Evolutionary conservation across 2,329 filamentous ascomycete species (phyloP).

Genomic region (Pseudopithomyces chartarum): DNA sequence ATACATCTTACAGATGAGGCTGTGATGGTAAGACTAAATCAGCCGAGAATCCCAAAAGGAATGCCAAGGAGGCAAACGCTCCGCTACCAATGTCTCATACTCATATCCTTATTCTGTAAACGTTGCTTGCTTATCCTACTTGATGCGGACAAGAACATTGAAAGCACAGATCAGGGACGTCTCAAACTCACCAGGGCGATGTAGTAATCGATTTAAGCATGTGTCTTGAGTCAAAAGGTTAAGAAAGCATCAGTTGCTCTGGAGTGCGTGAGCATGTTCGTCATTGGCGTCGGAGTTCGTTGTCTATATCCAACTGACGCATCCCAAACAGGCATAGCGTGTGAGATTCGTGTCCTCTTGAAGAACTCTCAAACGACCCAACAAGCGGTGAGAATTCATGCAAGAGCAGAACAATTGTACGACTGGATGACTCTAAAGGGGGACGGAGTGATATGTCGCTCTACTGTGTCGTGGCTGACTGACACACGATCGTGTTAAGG

Average conservation of each 20-base stretch:
- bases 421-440: background rate
- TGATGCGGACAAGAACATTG: background rate
- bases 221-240: background rate
- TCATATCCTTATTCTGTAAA: background rate
- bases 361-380: background rate
- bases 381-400: constrained; percentile 4
- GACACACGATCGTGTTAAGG: background rate
- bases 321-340: background rate
- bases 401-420: background rate
- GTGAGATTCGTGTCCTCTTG: background rate
- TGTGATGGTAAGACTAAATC: background rate
- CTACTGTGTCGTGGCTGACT: background rate
- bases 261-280: background rate
- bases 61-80: background rate
- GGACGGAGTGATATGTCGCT: background rate
- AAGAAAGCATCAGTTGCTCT: background rate
- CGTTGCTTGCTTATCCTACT: constrained; percentile 2
- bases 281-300: background rate
- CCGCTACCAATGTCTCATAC: constrained; percentile 1
- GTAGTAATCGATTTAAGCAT: background rate
- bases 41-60: background rate
- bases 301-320: background rate
- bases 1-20: constrained; percentile 3
- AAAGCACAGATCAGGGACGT: background rate
- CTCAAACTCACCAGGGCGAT: background rate